These are phyloP conservation scores for Postia placenta DNA, from an alignment of 768 basidiomycete genomes.

Conservation along the genomic window DNA sequence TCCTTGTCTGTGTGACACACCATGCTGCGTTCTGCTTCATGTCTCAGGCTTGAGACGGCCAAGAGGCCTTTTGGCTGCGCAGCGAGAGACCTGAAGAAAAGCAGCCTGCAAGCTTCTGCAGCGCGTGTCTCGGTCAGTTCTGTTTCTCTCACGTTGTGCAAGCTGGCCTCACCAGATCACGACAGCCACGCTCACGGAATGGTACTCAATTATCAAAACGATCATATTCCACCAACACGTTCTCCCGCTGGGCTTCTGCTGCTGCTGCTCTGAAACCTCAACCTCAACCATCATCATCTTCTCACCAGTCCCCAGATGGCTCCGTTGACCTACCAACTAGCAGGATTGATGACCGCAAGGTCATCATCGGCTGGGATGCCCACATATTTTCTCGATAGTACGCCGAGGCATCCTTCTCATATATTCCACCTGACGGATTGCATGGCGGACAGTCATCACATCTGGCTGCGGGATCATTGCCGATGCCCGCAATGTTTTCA, in stretches of 20 bases:
- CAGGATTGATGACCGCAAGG: constrained; percentile 51
- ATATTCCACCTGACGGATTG: not conserved
- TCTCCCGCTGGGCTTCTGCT: constrained; percentile 1
- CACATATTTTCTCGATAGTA: constrained; percentile 74
- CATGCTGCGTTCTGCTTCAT: too few species aligned
- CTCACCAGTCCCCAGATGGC: not conserved
- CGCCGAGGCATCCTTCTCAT: too few species aligned
- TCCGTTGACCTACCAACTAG: constrained; percentile 20
- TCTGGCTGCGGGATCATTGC: constrained; percentile 93
- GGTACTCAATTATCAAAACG: too few species aligned
- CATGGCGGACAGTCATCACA: constrained; percentile 58
- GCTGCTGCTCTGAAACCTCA: not conserved
- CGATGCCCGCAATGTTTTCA: constrained; percentile 86
- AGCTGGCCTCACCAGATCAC: too few species aligned
- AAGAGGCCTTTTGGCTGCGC: too few species aligned
- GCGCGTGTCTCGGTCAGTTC: too few species aligned
- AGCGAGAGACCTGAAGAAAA: too few species aligned
- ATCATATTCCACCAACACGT: not conserved
- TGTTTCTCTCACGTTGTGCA: too few species aligned
- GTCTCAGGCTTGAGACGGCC: too few species aligned
- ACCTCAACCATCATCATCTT: not conserved
- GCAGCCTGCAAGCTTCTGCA: too few species aligned
- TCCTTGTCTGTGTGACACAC: too few species aligned
- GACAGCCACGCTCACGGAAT: too few species aligned
- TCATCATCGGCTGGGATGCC: constrained; percentile 70